These are phyloP conservation scores for Asterella californica DNA, from an alignment of 225 moss, liverwort and hornwort species.

Conservation along the genomic window DNA sequence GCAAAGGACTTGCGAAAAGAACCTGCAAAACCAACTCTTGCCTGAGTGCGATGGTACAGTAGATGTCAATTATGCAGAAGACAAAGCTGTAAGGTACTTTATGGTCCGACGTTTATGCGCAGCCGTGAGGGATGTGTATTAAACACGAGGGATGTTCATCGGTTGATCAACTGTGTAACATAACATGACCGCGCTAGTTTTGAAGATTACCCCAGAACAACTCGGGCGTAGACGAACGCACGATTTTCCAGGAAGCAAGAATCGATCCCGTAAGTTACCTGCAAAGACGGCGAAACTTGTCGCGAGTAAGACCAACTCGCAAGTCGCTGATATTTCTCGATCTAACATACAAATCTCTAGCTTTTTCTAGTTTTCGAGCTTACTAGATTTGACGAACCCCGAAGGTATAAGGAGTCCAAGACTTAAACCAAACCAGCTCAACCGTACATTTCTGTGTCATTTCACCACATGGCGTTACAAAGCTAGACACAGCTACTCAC, in stretches of 20 bases:
- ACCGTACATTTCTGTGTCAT: too few relatives aligned
- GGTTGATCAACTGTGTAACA: too few relatives aligned
- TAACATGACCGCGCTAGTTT: neutral
- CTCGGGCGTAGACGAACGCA: slow-evolving; percentile 62
- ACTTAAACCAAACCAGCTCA: too few relatives aligned
- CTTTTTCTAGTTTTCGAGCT: too few relatives aligned
- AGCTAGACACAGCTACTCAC: slow-evolving; percentile 37
- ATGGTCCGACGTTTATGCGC: too few relatives aligned
- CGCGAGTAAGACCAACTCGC: neutral
- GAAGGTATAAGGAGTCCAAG: too few relatives aligned
- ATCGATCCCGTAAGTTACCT: slow-evolving; percentile 63
- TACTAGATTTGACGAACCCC: too few relatives aligned
- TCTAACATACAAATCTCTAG: too few relatives aligned
- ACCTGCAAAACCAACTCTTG: slow-evolving; percentile 31
- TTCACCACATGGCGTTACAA: too few relatives aligned
- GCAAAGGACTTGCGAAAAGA: slow-evolving; percentile 62
- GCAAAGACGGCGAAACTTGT: slow-evolving; percentile 16
- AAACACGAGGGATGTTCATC: too few relatives aligned
- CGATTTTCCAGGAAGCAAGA: slow-evolving; percentile 69
- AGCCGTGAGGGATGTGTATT: too few relatives aligned
- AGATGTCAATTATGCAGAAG: neutral
- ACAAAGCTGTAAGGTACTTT: neutral
- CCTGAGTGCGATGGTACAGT: neutral
- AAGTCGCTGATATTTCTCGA: too few relatives aligned
- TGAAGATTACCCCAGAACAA: slow-evolving; percentile 55